phyloP scores from a whole-genome alignment of 371 early-diverging fungal species.

The Chytridium lagenaria region DNA sequence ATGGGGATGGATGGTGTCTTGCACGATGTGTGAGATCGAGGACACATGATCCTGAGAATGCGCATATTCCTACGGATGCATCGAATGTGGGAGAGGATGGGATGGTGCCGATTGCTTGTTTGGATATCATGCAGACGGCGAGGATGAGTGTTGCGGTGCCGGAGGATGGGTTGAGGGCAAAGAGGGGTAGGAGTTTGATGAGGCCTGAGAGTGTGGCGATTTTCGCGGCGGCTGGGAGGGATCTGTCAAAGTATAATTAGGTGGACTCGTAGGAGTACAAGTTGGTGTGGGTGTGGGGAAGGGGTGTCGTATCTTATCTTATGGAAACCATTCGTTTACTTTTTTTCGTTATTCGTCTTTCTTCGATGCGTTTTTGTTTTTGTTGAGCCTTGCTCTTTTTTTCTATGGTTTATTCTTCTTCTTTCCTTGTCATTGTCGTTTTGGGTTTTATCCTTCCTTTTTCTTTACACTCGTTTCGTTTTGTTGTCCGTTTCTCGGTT shows the following conservation, averaged over 20 bases:
- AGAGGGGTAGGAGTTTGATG: slow-evolving; percentile 15
- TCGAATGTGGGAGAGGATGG: slow-evolving; percentile 13
- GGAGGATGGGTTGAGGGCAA: neutral
- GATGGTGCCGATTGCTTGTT: slow-evolving; percentile 19
- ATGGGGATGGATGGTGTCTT: slow-evolving; percentile 26
- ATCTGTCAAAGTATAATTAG: slow-evolving; percentile 7
- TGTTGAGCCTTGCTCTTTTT: too few relatives aligned
- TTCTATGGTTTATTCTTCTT: too few relatives aligned
- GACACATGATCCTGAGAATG: neutral
- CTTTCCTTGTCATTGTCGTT: too few relatives aligned
- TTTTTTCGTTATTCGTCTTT: too few relatives aligned
- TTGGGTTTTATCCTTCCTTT: too few relatives aligned
- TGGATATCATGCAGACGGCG: slow-evolving; percentile 26
- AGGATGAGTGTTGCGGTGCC: neutral
- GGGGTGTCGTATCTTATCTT: too few relatives aligned
- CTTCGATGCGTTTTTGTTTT: too few relatives aligned
- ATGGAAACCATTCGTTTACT: too few relatives aligned
- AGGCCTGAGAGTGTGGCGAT: slow-evolving; percentile 16
- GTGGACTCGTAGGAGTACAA: too few relatives aligned
- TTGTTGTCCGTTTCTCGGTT: too few relatives aligned
- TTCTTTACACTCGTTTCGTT: too few relatives aligned
- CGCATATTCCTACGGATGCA: neutral
- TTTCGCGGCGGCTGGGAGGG: slow-evolving; percentile 19
- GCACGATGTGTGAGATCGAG: neutral
- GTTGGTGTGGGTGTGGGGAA: too few relatives aligned